Base-by-base conservation (phyloP, 306 rosid species). In the Cucumis melo region DNA sequence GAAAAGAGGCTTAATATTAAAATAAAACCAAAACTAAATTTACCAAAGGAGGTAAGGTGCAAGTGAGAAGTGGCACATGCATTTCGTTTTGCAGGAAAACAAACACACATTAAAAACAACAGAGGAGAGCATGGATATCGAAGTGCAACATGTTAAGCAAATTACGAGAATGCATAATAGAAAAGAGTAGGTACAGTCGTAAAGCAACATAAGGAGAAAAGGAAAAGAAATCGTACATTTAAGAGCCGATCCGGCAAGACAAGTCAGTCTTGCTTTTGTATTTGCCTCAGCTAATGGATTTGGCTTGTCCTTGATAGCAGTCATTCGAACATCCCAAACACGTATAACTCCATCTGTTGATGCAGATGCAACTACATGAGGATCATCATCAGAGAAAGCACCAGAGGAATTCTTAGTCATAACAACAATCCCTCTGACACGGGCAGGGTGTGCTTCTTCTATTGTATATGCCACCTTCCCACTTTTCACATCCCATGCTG, bases 281-380 rank as follows among this genome's bases (percentile, higher is more conserved):
- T 89, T 87, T 55, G 87, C 89, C 85, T 94, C 97, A 5, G 97
- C 89, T 74, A 94, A 77, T 23, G 97, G 91, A 81, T 77, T 82
- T 55, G 88, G 85, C 85, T 89, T 91, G 85, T 82, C 93, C 12
- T 39, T 82, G 14, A 78, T 46, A 12, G 53, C 36, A 24, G 91
- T 89, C 97, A 85, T 85, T 16, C 98, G 98, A 82, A 91, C 93
- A 86, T 94, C 98, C 98, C 98, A 94, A 42, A 87, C 87, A 5
- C 91, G 89, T 82, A 94, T 86, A 83, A 86, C 74, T 53, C 98
- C 98, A 80, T 94, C 97, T 8, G 96, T 85, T 63, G 98, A 91
- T 29, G 91, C 97, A 82, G 97, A 89, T 76, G 95, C 93, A 38
- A 94, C 84, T 23, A 90, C 77, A 78, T 85, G 85, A 0, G 98